Conservation (phyloP, 2,329 filamentous ascomycete species). For the Raffaelea deltoideospora region DNA sequence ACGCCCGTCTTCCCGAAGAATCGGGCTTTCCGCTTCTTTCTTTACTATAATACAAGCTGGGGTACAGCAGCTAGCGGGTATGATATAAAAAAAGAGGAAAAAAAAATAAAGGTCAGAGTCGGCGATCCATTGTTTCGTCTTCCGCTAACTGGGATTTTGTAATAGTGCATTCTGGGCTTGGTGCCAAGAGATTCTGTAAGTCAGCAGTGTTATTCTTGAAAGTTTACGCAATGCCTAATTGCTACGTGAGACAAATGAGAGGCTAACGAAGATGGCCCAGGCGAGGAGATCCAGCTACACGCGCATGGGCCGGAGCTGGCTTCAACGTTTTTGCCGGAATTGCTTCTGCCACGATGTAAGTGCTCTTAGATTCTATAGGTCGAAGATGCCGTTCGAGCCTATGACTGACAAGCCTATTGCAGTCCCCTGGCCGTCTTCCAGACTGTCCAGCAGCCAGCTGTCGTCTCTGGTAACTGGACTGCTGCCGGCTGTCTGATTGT, state of each 20-base stretch:
- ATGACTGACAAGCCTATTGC: no score
- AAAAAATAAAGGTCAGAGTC: no score
- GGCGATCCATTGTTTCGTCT: background rate
- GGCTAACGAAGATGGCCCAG: background rate
- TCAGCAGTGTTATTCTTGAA: no score
- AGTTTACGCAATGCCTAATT: background rate
- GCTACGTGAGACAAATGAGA: no score
- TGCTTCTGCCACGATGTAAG: slow-evolving; percentile 5
- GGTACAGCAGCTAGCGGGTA: slow-evolving; percentile 2
- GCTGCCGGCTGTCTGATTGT: slow-evolving; percentile 7
- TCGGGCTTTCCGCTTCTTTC: slow-evolving; percentile 4
- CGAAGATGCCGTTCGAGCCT: background rate
- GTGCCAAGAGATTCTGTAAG: slow-evolving; percentile 5
- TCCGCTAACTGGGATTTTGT: background rate
- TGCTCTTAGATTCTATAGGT: background rate
- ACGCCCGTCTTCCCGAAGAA: slow-evolving; percentile 6
- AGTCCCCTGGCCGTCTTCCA: slow-evolving; percentile 6
- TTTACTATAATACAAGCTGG: slow-evolving; percentile 6
- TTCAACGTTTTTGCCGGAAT: slow-evolving; percentile 6
- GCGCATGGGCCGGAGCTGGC: slow-evolving; percentile 4
- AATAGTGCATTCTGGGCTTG: slow-evolving; percentile 8
- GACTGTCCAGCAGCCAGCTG: slow-evolving; percentile 6
- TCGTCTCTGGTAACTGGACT: slow-evolving; percentile 5
- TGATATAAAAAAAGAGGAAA: no score
- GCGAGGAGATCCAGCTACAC: slow-evolving; percentile 4